phyloP scores from a whole-genome alignment of 2,329 filamentous ascomycete genomes.

The Aureobasidium sp. region DNA sequence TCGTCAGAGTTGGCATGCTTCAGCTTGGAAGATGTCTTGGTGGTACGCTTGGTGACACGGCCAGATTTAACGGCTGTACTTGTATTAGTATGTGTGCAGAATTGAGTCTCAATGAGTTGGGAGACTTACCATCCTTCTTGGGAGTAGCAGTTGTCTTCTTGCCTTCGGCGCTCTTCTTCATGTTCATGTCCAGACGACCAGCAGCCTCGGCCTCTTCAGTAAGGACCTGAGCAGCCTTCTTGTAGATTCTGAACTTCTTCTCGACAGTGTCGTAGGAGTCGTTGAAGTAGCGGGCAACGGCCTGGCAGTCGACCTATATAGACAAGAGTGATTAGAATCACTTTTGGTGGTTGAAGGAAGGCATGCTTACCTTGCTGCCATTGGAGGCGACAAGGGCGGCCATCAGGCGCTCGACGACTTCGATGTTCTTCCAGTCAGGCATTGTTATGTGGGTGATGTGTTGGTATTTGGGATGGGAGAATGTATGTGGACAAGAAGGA shows the following conservation, averaged over 20 bases:
- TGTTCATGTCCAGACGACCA: conserved; percentile 7
- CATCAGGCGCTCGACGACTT: background rate
- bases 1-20: background rate
- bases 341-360: no score
- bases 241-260: background rate
- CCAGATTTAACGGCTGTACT: background rate
- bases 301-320: background rate
- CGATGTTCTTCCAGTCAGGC: conserved; percentile 8
- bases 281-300: conserved; percentile 6
- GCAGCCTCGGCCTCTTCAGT: background rate
- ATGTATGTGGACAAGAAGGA: background rate
- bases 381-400: conserved; percentile 7
- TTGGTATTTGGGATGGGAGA: background rate
- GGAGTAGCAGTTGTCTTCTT: background rate
- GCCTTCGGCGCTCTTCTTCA: background rate
- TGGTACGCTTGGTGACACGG: background rate
- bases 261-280: conserved; percentile 7
- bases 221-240: background rate
- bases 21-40: background rate
- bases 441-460: background rate
- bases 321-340: background rate
- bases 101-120: no score
- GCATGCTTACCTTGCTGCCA: background rate
- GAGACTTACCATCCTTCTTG: background rate
- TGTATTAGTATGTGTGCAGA: background rate